Evolutionary conservation across 306 rosid genomes (phyloP).

Genomic region (Acmispon strigosus): DNA sequence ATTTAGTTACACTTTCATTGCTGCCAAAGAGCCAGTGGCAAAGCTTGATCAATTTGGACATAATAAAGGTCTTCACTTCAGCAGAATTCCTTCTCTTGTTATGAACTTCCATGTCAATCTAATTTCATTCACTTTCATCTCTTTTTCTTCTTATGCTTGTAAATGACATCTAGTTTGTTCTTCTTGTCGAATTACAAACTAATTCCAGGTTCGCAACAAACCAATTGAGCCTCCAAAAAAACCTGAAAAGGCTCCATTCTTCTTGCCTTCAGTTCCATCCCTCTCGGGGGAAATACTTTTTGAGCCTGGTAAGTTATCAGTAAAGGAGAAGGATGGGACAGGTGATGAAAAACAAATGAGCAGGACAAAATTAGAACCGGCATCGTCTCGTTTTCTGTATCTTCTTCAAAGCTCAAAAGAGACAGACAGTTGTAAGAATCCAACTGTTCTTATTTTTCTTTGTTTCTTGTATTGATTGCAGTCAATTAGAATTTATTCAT

Average conservation of each 20-base stretch:
- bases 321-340: slow-evolving; percentile 28
- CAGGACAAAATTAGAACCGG: slow-evolving; percentile 29
- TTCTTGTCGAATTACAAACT: slow-evolving; percentile 17
- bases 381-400: slow-evolving; percentile 47
- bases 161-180: slow-evolving; percentile 5
- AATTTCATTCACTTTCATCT: background rate
- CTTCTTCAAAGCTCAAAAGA: slow-evolving; percentile 59
- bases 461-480: background rate
- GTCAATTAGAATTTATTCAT: background rate
- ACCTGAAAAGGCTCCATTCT: slow-evolving; percentile 96
- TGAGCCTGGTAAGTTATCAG: slow-evolving; percentile 46
- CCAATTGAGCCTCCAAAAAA: slow-evolving; percentile 92
- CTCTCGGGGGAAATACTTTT: slow-evolving; percentile 85
- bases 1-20: slow-evolving; percentile 75
- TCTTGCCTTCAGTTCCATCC: slow-evolving; percentile 79
- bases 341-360: slow-evolving; percentile 25
- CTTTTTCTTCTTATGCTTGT: background rate
- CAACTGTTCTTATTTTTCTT: slow-evolving; percentile 1
- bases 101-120: background rate
- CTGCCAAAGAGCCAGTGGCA: slow-evolving; percentile 97
- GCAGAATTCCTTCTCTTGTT: slow-evolving; percentile 25
- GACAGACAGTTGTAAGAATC: slow-evolving; percentile 46
- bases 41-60: slow-evolving; percentile 82
- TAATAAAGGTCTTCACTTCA: slow-evolving; percentile 63
- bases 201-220: slow-evolving; percentile 76